These are phyloP conservation scores for Clarireedia paspali DNA, from an alignment of 2,329 filamentous ascomycete genomes.

Conservation along the genomic window DNA sequence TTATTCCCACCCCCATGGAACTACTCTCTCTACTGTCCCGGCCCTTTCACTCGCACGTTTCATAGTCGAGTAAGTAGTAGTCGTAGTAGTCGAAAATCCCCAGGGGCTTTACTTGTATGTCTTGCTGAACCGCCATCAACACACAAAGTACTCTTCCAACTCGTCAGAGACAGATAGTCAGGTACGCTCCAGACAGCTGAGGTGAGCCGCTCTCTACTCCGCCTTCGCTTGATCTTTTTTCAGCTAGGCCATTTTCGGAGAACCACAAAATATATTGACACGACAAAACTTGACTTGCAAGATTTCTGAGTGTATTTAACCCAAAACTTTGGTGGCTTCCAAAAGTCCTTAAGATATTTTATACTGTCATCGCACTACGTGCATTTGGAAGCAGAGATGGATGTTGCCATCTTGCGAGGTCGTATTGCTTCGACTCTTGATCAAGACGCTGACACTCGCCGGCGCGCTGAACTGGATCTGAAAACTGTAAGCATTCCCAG, in stretches of 20 bases:
- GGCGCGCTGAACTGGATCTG: slow-evolving; percentile 71
- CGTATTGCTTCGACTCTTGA: slow-evolving; percentile 72
- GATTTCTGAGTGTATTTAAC: slow-evolving; percentile 1
- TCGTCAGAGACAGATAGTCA: no score
- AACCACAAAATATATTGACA: slow-evolving; percentile 11
- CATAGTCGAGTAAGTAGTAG: no score
- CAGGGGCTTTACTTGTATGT: no score
- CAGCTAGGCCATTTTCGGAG: slow-evolving; percentile 6
- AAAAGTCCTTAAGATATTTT: neutral
- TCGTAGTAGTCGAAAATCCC: no score
- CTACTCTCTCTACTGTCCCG: no score
- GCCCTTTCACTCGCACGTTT: no score
- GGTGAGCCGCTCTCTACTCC: no score
- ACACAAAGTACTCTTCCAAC: no score
- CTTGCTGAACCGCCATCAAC: no score
- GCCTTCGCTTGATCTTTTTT: slow-evolving; percentile 8
- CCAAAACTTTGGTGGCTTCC: neutral
- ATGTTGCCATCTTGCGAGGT: slow-evolving; percentile 65
- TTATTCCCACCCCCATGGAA: no score
- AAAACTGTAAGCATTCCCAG: slow-evolving; percentile 56
- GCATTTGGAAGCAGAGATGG: slow-evolving; percentile 43
- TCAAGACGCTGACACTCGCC: slow-evolving; percentile 64
- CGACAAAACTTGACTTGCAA: slow-evolving; percentile 5
- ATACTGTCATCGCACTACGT: slow-evolving; percentile 1
- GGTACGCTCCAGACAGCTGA: no score